Percentiles rank a stretch among this genome's conserved stretches.
Conservation (phyloP, 1,284 basidiomycete genomes). For the Cryptococcus deneoformans region DNA sequence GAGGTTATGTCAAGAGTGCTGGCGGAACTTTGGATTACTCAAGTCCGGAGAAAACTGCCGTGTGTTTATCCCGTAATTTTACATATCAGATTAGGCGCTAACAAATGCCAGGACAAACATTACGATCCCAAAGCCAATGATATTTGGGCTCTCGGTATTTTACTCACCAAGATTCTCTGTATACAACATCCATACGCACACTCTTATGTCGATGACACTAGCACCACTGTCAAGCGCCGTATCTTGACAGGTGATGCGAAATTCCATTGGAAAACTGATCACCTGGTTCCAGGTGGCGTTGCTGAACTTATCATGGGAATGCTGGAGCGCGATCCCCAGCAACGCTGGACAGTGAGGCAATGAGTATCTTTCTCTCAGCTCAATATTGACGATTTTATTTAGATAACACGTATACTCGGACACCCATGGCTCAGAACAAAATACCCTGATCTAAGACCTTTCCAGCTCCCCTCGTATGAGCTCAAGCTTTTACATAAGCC, state of each 20-base stretch:
- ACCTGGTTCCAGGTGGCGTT: conserved; percentile 13
- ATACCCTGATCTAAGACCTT: conserved; percentile 16
- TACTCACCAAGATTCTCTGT: conserved; percentile 37
- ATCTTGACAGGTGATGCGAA: conserved; percentile 21
- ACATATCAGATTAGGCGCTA: too few relatives aligned
- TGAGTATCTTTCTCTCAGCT: not conserved
- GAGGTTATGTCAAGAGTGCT: conserved; percentile 24
- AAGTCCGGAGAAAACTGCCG: conserved; percentile 41
- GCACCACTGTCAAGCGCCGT: conserved; percentile 20
- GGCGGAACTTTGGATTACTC: conserved; percentile 48
- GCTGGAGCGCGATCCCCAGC: conserved; percentile 29
- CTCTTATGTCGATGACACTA: conserved; percentile 14
- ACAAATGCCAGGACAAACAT: conserved; percentile 16
- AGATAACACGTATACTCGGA: conserved; percentile 31
- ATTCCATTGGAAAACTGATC: conserved; percentile 18
- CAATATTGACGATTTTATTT: too few relatives aligned
- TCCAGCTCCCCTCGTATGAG: conserved; percentile 16
- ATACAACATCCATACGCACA: conserved; percentile 35
- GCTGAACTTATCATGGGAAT: conserved; percentile 36
- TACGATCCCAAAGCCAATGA: conserved; percentile 45
- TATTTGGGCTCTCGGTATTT: conserved; percentile 46
- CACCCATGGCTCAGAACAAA: conserved; percentile 33
- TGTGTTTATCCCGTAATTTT: conserved; percentile 11
- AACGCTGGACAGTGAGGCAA: conserved; percentile 36
- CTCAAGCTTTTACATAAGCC: conserved; percentile 16